Base-by-base conservation (phyloP, 148 eudicot species). In the Polygonum aviculare region DNA sequence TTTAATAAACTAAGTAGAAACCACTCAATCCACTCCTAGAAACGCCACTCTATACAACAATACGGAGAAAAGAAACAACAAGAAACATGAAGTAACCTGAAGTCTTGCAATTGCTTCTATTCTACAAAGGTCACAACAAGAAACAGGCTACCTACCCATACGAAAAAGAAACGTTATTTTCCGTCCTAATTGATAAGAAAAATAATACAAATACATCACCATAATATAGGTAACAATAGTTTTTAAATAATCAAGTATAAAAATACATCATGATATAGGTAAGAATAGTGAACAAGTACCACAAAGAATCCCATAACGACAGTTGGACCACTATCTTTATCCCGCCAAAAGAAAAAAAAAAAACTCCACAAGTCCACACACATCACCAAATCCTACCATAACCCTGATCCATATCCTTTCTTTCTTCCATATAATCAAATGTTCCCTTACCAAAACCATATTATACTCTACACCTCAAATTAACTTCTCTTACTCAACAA, bases 321-420 rank as follows among this genome's bases (percentile, higher is more conserved):
- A 2, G 72, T 67, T 67, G 44, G 44, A 67, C 72, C 72, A 67
- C 19, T 67, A 35, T 67, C 72, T 67, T 67, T 67, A 31, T 16
- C 72, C 72, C 72, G 72, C 72, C 72, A 67, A 67, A 38, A 67
- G 72, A 67, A 67, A 67, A 36, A 67, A 67, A 36, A 44, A 26
- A 26, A 26, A 44, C 44, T 67, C 19, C 14, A 26, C 12, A 12
- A 50, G n/a, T 65, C 41, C 12, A 22, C 12, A 22, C 35, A 21
- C 69, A 60, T 60, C 69, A 60, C 69, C 69, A 60, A 60, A 60
- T 26, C 69, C 69, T 16, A 26, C 26, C 69, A 11, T 26, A 57
- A 5, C 26, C n/a, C n/a, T 55, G 10, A 12, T 49, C 3, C 52
- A 49, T 51, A 51, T 51, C 18, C 36, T 65, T 12, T 21, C 35